A percentile compares a stretch with the other conserved stretches of the same genome.
These are phyloP conservation scores for Oryza coarctata DNA, from an alignment of 176 grass and related monocot genomes.

Conservation along the genomic window DNA sequence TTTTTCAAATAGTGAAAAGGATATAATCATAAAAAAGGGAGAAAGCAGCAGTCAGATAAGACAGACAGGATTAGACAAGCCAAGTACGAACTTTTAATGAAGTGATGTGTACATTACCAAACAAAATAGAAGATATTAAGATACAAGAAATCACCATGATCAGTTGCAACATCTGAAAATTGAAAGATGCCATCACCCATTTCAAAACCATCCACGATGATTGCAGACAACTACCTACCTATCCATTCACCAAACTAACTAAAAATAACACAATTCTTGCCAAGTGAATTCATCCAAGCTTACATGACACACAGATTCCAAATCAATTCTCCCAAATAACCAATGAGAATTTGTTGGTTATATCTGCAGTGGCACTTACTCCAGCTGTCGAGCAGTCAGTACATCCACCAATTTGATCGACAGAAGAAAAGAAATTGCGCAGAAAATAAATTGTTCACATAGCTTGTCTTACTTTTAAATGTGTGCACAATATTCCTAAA, in stretches of 20 bases:
- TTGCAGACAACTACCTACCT: background rate
- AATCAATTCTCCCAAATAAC: background rate
- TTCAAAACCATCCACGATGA: background rate
- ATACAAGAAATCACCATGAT: background rate
- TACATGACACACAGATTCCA: background rate
- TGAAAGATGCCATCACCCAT: background rate
- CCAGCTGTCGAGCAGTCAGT: background rate
- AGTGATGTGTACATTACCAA: background rate
- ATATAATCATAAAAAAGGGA: background rate
- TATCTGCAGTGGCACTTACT: background rate
- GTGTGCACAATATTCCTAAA: background rate
- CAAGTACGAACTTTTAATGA: background rate
- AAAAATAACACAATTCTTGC: background rate
- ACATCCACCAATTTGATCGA: background rate
- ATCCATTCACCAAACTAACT: background rate
- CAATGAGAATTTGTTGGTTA: background rate
- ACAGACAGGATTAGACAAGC: background rate
- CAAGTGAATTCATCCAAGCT: background rate
- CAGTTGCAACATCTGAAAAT: constrained; percentile 3
- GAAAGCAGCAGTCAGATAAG: background rate
- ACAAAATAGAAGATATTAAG: background rate
- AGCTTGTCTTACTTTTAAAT: background rate
- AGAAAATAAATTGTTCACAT: background rate
- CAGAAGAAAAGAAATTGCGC: background rate
- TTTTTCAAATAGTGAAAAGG: background rate